phyloP scores from a whole-genome alignment of 148 eudicot species.

The Mesembryanthemum crystallinum region DNA sequence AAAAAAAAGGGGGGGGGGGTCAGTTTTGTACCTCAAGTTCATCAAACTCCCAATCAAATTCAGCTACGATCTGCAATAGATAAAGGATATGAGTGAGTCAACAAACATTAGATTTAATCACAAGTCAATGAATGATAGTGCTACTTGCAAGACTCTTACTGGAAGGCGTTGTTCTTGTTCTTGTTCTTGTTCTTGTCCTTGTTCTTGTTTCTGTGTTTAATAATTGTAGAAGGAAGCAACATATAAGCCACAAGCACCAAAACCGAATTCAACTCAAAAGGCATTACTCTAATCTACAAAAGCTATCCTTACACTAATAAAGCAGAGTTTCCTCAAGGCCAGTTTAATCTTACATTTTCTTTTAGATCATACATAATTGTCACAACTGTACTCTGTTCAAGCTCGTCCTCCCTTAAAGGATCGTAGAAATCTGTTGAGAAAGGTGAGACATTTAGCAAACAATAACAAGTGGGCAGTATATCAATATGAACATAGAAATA shows the following conservation, averaged over 20 bases:
- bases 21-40: constrained; percentile 70
- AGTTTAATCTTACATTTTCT: constrained; percentile 38
- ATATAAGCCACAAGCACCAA: neutral
- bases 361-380: constrained; percentile 61
- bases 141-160: neutral
- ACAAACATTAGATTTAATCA: constrained; percentile 8
- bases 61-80: constrained; percentile 62
- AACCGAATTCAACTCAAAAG: too few species aligned
- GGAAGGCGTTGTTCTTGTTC: neutral
- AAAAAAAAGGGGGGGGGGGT: neutral
- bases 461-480: neutral
- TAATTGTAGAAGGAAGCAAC: neutral
- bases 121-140: neutral
- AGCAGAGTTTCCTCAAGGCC: neutral
- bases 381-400: constrained; percentile 83
- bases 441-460: constrained; percentile 17
- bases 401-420: constrained; percentile 79
- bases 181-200: neutral
- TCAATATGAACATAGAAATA: neutral
- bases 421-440: constrained; percentile 75
- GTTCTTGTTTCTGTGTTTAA: neutral
- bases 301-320: neutral
- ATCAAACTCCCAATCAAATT: constrained; percentile 97
- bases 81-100: neutral
- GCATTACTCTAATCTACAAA: neutral